These are phyloP conservation scores for Mycena filopes DNA, from an alignment of 768 basidiomycete species.

Conservation along the genomic window DNA sequence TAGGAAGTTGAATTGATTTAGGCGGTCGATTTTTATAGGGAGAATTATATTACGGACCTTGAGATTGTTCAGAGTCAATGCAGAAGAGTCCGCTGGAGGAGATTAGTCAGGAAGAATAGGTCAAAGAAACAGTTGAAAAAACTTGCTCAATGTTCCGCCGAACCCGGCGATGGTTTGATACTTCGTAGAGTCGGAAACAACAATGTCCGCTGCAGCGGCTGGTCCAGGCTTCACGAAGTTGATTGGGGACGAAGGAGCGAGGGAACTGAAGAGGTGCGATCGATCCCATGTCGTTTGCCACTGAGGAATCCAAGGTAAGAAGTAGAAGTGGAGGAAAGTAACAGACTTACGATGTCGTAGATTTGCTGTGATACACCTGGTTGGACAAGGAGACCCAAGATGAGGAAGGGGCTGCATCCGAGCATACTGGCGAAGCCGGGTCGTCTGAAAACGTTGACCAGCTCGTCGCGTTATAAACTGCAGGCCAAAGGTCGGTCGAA, in stretches of 20 bases:
- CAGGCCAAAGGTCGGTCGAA: background rate
- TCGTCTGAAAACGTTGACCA: background rate
- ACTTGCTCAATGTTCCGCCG: slow-evolving; percentile 70
- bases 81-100: slow-evolving; percentile 76
- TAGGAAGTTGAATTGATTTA: background rate
- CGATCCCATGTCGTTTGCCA: slow-evolving; percentile 70
- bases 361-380: slow-evolving; percentile 58
- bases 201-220: slow-evolving; percentile 70
- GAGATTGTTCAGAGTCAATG: slow-evolving; percentile 65
- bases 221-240: slow-evolving; percentile 67
- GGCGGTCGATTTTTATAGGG: background rate
- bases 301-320: slow-evolving; percentile 46
- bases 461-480: background rate
- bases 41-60: slow-evolving; percentile 57
- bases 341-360: slow-evolving; percentile 57
- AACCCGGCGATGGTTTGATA: slow-evolving; percentile 76
- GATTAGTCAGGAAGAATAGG: background rate
- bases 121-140: slow-evolving; percentile 23
- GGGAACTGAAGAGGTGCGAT: slow-evolving; percentile 60
- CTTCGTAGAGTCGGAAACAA: slow-evolving; percentile 60
- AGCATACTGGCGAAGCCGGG: background rate
- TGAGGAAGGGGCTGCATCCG: background rate
- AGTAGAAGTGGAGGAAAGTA: background rate
- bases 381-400: background rate
- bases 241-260: slow-evolving; percentile 58